Evolutionary conservation across 768 basidiomycete genomes (phyloP).

Genomic region (Boletus tylopilopsis): DNA sequence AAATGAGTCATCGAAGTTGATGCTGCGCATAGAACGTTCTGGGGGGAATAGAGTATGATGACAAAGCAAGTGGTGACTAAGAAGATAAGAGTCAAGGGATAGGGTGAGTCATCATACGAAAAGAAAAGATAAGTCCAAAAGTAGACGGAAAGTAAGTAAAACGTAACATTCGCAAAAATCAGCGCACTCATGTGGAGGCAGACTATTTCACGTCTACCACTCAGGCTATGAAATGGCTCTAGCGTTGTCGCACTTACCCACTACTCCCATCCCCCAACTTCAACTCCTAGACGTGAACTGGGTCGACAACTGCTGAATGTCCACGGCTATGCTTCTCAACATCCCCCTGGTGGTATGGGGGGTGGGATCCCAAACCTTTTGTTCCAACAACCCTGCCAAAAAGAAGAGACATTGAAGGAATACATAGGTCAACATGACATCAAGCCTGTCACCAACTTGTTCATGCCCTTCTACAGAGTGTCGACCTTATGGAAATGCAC

Average conservation of each 20-base stretch:
- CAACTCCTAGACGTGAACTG: neutral
- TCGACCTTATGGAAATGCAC: slow-evolving; percentile 80
- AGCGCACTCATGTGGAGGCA: neutral
- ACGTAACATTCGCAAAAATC: neutral
- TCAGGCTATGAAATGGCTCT: slow-evolving; percentile 20
- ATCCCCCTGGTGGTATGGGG: slow-evolving; percentile 35
- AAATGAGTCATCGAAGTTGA: too few relatives aligned
- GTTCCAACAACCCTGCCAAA: slow-evolving; percentile 57
- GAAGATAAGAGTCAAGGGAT: too few relatives aligned
- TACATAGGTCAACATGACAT: slow-evolving; percentile 44
- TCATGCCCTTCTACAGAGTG: slow-evolving; percentile 46
- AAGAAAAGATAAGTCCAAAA: too few relatives aligned
- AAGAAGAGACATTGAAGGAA: slow-evolving; percentile 86
- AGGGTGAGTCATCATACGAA: too few relatives aligned
- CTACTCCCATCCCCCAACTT: neutral
- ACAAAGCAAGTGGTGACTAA: too few relatives aligned
- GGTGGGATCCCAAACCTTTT: slow-evolving; percentile 55
- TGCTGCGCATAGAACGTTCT: too few relatives aligned
- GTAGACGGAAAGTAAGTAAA: too few relatives aligned
- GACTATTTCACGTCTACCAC: slow-evolving; percentile 10
- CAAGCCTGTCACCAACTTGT: too few relatives aligned
- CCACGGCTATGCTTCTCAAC: slow-evolving; percentile 48
- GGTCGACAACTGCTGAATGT: slow-evolving; percentile 1
- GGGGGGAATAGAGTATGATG: too few relatives aligned
- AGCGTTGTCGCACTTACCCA: slow-evolving; percentile 8